A percentile compares a stretch with the other conserved stretches of the same genome.
phyloP scores from a whole-genome alignment of 163 green algal species.

The Trebouxia gelatinosa region DNA sequence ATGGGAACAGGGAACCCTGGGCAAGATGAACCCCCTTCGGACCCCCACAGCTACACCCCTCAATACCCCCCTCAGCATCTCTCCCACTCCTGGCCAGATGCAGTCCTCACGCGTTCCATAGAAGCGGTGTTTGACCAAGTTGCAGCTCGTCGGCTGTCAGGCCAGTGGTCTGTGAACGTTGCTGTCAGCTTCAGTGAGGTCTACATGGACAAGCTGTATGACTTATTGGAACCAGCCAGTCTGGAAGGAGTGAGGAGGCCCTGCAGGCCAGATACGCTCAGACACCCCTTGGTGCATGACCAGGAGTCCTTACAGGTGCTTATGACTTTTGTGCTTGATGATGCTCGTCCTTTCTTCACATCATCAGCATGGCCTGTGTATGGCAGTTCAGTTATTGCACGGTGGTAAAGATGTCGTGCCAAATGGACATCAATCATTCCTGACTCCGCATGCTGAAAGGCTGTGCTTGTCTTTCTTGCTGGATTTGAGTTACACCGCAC shows the following conservation, averaged over 20 bases:
- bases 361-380: too few relatives aligned
- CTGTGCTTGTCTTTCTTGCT: too few relatives aligned
- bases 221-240: not conserved
- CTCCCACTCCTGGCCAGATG: not conserved
- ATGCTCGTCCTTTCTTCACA: too few relatives aligned
- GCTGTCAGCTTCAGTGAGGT: constrained; percentile 27
- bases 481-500: too few relatives aligned
- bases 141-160: constrained; percentile 4
- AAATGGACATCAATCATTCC: too few relatives aligned
- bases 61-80: too few relatives aligned
- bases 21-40: not conserved
- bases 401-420: too few relatives aligned
- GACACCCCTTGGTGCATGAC: constrained; percentile 6
- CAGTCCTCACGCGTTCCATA: constrained; percentile 11
- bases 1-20: constrained; percentile 18
- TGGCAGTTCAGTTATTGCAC: too few relatives aligned
- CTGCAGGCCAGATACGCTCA: constrained; percentile 13
- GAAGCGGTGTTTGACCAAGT: constrained; percentile 24
- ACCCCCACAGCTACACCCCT: too few relatives aligned
- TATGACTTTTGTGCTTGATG: too few relatives aligned
- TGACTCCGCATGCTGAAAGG: too few relatives aligned
- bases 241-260: not conserved
- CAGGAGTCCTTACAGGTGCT: constrained; percentile 22
- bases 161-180: constrained; percentile 14
- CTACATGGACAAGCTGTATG: constrained; percentile 28